phyloP scores from a whole-genome alignment of 1,139 yeast species.

The Lodderomyces parapsilosis region DNA sequence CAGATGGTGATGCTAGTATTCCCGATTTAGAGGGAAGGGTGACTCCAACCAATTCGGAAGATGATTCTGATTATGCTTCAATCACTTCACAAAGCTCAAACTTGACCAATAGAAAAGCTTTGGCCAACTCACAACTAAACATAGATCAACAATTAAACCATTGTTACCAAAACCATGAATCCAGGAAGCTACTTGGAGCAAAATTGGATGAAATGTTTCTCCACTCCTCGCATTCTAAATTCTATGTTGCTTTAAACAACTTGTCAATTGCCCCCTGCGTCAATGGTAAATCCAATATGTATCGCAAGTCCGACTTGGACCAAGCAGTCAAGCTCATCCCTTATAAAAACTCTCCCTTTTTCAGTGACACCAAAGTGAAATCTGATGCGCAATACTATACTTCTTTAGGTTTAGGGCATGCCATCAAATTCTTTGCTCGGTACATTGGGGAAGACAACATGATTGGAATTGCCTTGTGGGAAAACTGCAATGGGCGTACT shows the following conservation, averaged over 20 bases:
- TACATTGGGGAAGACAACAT: constrained; percentile 92
- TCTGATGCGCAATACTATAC: constrained; percentile 31
- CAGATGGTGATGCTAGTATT: constrained; percentile 1
- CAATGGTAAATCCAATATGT: constrained; percentile 86
- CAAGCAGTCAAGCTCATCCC: constrained; percentile 51
- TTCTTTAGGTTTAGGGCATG: constrained; percentile 46
- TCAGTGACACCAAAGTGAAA: constrained; percentile 29
- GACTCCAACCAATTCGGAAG: constrained; percentile 19
- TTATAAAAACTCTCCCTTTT: constrained; percentile 24
- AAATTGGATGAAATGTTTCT: constrained; percentile 83
- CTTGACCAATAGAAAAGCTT: constrained; percentile 12
- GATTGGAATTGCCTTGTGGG: constrained; percentile 89
- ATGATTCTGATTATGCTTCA: constrained; percentile 5
- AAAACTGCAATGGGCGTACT: constrained; percentile 63
- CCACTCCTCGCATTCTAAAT: constrained; percentile 80
- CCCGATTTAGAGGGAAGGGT: constrained; percentile 21
- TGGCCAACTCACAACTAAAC: constrained; percentile 3
- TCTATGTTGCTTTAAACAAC: constrained; percentile 75
- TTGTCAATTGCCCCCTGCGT: constrained; percentile 86
- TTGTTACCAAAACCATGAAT: constrained; percentile 12
- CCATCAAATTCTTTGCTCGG: constrained; percentile 66
- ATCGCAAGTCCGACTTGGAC: constrained; percentile 69
- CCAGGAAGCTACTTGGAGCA: constrained; percentile 51
- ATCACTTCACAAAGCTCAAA: constrained; percentile 6
- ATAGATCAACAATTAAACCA: constrained; percentile 9